Percentiles rank a stretch among this genome's conserved stretches.
phyloP scores from a whole-genome alignment of 2,329 filamentous ascomycete species.

The Neocucurbitaria cava region DNA sequence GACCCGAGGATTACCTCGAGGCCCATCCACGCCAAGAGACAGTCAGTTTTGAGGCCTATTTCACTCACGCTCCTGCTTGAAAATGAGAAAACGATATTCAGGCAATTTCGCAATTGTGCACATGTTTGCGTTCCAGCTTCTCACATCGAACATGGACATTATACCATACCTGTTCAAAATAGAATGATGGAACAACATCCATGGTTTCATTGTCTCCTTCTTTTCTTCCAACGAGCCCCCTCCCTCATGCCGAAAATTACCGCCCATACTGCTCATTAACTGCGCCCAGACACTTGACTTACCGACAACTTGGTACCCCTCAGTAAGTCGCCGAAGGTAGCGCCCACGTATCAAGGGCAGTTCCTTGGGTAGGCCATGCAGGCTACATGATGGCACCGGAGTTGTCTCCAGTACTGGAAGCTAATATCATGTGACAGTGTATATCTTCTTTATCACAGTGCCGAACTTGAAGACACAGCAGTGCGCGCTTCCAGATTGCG shows the following conservation, averaged over 20 bases:
- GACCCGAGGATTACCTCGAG: background rate
- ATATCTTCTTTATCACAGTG: no score
- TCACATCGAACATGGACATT: background rate
- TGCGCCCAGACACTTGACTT: background rate
- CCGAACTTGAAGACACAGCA: no score
- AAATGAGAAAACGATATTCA: background rate
- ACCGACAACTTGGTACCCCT: background rate
- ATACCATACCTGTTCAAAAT: background rate
- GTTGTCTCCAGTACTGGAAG: no score
- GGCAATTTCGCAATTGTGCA: background rate
- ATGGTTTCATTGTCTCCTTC: background rate
- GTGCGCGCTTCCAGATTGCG: no score
- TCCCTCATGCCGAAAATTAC: conserved; percentile 5
- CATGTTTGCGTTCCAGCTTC: background rate
- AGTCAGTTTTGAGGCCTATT: background rate
- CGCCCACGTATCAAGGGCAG: background rate
- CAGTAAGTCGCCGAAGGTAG: background rate
- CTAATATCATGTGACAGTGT: no score
- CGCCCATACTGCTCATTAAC: background rate
- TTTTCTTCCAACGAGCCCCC: background rate
- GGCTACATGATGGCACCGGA: background rate
- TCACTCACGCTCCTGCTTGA: background rate
- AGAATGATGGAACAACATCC: background rate
- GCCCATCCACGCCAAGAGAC: background rate
- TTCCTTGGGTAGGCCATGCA: background rate